Conservation (phyloP, 148 eudicot species). For the Linanthus parryae region DNA sequence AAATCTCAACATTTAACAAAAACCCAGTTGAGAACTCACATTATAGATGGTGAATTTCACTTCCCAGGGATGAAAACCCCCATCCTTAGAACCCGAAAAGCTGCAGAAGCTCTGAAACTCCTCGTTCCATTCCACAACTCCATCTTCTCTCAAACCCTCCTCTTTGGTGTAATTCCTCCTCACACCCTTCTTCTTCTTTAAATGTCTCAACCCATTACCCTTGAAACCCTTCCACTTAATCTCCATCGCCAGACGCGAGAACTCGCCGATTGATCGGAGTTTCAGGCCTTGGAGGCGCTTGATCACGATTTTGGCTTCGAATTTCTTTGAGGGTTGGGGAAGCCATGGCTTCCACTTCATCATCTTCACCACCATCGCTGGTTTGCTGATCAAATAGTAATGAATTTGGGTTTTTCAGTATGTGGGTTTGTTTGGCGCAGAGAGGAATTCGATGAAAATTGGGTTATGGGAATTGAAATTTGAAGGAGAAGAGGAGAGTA, state of each 20-base stretch:
- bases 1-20: background rate
- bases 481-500: no score
- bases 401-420: no score
- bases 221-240: slow-evolving; percentile 69
- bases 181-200: slow-evolving; percentile 29
- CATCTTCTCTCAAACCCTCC: slow-evolving; percentile 30
- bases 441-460: no score
- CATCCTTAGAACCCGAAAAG: slow-evolving; percentile 40
- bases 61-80: slow-evolving; percentile 54
- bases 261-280: slow-evolving; percentile 10
- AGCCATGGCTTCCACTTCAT: slow-evolving; percentile 77
- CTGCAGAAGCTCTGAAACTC: slow-evolving; percentile 43
- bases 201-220: slow-evolving; percentile 41
- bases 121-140: slow-evolving; percentile 56
- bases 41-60: slow-evolving; percentile 36
- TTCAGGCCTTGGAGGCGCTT: slow-evolving; percentile 29
- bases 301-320: slow-evolving; percentile 41
- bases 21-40: slow-evolving; percentile 39
- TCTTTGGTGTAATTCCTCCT: slow-evolving; percentile 43
- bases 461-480: no score
- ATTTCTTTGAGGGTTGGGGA: slow-evolving; percentile 32
- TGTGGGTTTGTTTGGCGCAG: no score
- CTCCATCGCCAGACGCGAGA: slow-evolving; percentile 40
- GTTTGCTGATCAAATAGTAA: background rate
- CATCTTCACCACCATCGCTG: slow-evolving; percentile 54